Base-by-base conservation (phyloP, 176 grass and related monocot species). In the Paspalum vaginatum region DNA sequence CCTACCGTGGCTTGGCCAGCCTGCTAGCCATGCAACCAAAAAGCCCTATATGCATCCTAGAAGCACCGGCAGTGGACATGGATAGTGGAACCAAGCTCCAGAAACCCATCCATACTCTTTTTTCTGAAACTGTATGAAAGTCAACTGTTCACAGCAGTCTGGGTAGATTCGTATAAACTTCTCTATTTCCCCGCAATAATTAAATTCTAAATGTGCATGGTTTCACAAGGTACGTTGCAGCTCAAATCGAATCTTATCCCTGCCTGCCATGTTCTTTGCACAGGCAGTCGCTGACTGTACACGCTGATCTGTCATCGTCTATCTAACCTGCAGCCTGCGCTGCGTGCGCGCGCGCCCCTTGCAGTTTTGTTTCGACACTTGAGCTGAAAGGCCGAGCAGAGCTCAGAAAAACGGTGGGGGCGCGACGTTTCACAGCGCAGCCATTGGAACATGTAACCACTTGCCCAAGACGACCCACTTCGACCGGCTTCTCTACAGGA, bases 121-220 rank as follows among this genome's bases (percentile, higher is more conserved):
- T 25, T 41, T 40, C 53, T 57, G 18, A 38, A 79, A 16, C 61
- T 53, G 46, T 17, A 53, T 79, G 61, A 60, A 79, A 68, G 49
- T 68, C 77, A 79, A 79, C 77, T 68, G 77, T 68, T 56, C 14
- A 43, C 49, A 55, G 2, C 38, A 68, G n/a, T 27, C 37, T 26
- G 56, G 42, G 60, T 52, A 74, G 58, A 64, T 62, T 74, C 43
- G 57, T 27, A 51, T 71, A 20, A n/a, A 41, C 7, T 53, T 53
- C 42, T 24, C 21, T 41, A 44, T 54, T 11, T 52, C 11, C 11
- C 10, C 9, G 17, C 22, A 75, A 83, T 56, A 15, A 47, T 56
- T 57, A 71, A 65, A 24, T 45, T 83, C 9, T 26, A 59, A 58
- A 48, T 40, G 2, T 20, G 25, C 8, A 40, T 10, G 45, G 24